Evolutionary conservation across 805 yeast genomes (phyloP).

Genomic region (Lachancea quebecensis): DNA sequence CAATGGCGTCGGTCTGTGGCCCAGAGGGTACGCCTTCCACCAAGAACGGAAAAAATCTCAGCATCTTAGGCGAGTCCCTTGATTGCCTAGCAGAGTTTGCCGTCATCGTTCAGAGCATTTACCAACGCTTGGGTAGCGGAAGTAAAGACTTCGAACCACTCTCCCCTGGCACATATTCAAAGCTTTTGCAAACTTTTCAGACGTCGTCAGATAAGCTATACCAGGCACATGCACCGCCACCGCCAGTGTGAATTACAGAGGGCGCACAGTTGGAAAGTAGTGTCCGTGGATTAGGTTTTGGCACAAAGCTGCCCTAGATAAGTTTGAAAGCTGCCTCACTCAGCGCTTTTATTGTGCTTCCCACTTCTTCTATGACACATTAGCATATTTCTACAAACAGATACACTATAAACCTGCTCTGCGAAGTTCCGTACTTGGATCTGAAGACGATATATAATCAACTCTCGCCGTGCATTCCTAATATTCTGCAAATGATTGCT

Average conservation of each 20-base stretch:
- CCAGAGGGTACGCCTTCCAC: conserved; percentile 16
- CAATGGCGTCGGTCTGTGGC: conserved; percentile 23
- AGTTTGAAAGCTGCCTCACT: too few relatives aligned
- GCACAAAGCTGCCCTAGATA: too few relatives aligned
- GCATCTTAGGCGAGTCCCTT: conserved; percentile 38
- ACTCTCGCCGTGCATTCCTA: too few relatives aligned
- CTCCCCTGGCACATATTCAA: conserved; percentile 19
- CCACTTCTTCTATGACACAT: too few relatives aligned
- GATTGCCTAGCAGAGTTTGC: conserved; percentile 36
- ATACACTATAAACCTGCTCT: too few relatives aligned
- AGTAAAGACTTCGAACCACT: conserved; percentile 21
- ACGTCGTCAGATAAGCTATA: conserved; percentile 27
- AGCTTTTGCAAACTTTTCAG: conserved; percentile 21
- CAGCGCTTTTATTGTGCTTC: too few relatives aligned
- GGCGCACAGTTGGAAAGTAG: neutral
- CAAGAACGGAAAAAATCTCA: conserved; percentile 31
- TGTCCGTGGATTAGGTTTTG: too few relatives aligned
- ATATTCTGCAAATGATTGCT: too few relatives aligned
- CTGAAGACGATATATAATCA: too few relatives aligned
- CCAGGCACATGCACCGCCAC: conserved; percentile 32
- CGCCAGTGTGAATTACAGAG: conserved; percentile 15
- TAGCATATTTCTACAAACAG: too few relatives aligned
- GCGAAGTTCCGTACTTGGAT: too few relatives aligned
- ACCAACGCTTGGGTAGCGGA: conserved; percentile 17
- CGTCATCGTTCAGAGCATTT: conserved; percentile 25